These are phyloP conservation scores for Aechmea fasciata DNA, from an alignment of 176 grass and related monocot species.

Conservation along the genomic window DNA sequence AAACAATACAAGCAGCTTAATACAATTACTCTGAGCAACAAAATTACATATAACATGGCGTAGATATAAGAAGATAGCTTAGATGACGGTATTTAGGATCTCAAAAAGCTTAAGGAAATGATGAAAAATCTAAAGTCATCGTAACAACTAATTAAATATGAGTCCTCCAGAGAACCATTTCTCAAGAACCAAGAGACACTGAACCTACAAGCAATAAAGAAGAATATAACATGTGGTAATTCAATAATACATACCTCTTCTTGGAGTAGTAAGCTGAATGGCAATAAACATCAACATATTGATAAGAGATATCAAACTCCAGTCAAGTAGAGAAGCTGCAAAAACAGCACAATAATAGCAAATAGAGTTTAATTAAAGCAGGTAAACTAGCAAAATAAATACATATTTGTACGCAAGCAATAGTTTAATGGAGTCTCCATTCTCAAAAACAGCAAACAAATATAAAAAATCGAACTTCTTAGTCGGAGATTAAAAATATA, in stretches of 20 bases:
- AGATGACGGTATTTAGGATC: background rate
- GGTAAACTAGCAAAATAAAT: background rate
- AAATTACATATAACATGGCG: no score
- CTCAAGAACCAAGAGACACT: background rate
- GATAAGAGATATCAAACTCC: conserved; percentile 71
- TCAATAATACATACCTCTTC: conserved; percentile 40
- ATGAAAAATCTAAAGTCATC: no score
- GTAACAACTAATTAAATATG: background rate
- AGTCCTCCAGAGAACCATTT: background rate
- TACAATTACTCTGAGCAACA: no score
- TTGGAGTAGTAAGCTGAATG: conserved; percentile 56
- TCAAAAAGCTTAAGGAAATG: background rate
- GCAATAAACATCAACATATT: conserved; percentile 70
- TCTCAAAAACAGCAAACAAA: no score
- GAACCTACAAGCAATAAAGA: background rate
- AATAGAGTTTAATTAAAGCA: background rate
- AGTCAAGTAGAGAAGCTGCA: conserved; percentile 79
- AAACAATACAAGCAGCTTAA: no score
- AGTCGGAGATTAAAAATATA: no score
- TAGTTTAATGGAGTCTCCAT: no score
- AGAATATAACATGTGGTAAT: conserved; percentile 3
- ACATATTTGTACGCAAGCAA: background rate
- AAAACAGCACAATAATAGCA: conserved; percentile 5
- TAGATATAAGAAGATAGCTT: no score
- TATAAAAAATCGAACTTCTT: no score